phyloP scores from a whole-genome alignment of 148 eudicot genomes.

The Cornus suecica region DNA sequence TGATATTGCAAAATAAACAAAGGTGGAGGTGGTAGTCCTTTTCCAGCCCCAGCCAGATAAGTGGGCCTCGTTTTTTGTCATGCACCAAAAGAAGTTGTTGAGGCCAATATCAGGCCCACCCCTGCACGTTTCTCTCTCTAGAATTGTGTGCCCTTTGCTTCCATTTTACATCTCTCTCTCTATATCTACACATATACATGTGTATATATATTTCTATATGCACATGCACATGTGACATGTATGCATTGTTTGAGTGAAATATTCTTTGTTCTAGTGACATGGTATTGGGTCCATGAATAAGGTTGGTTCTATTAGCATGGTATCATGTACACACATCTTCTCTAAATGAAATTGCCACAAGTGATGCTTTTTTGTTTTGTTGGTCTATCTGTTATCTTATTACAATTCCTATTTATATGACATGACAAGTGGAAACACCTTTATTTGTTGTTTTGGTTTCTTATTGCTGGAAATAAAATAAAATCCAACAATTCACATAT shows the following conservation, averaged over 20 bases:
- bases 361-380: too few species aligned
- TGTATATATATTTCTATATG: background rate
- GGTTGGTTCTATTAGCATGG: too few species aligned
- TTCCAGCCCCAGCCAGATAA: conserved; percentile 23
- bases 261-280: background rate
- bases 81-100: conserved; percentile 24
- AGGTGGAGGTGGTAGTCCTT: conserved; percentile 26
- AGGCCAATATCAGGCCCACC: conserved; percentile 11
- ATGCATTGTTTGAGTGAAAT: too few species aligned
- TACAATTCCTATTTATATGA: too few species aligned
- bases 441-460: too few species aligned
- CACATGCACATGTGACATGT: too few species aligned
- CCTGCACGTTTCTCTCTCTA: conserved; percentile 15
- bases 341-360: too few species aligned
- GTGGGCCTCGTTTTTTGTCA: conserved; percentile 14
- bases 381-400: too few species aligned
- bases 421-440: too few species aligned
- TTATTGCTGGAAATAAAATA: too few species aligned
- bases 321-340: too few species aligned
- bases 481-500: too few species aligned
- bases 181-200: background rate
- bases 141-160: conserved; percentile 34
- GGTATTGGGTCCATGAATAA: conserved; percentile 3
- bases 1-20: conserved; percentile 33
- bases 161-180: conserved; percentile 30